These are phyloP conservation scores for Termitomyces sp. DNA, from an alignment of 768 basidiomycete species.

Conservation along the genomic window DNA sequence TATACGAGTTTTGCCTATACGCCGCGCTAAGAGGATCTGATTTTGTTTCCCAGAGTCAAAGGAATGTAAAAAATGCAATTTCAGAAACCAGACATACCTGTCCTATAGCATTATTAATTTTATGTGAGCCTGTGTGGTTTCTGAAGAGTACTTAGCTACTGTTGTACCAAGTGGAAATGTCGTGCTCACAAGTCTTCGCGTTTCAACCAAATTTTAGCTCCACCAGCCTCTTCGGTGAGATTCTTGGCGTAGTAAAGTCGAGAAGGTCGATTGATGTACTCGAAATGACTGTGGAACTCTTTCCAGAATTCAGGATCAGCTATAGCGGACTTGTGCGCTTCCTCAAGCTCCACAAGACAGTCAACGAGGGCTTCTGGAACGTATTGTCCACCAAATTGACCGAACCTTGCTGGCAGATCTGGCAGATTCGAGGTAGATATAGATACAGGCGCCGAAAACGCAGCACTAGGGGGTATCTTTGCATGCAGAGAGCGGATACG, in stretches of 20 bases:
- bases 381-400: slow-evolving; percentile 95
- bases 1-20: slow-evolving; percentile 93
- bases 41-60: not conserved
- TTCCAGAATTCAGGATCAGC: slow-evolving; percentile 89
- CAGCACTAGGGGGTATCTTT: slow-evolving; percentile 19
- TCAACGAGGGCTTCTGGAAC: slow-evolving; percentile 97
- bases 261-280: slow-evolving; percentile 94
- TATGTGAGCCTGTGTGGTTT: slow-evolving; percentile 98
- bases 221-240: slow-evolving; percentile 83
- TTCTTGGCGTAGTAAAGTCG: slow-evolving; percentile 89
- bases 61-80: not conserved
- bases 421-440: slow-evolving; percentile 28
- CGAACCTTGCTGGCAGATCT: slow-evolving; percentile 78
- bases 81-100: slow-evolving; percentile 45
- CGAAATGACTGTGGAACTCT: slow-evolving; percentile 82
- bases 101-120: slow-evolving; percentile 98
- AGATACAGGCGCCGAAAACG: slow-evolving; percentile 20
- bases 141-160: slow-evolving; percentile 28
- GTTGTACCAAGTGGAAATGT: not conserved
- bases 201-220: slow-evolving; percentile 97
- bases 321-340: slow-evolving; percentile 82
- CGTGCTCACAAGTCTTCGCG: slow-evolving; percentile 79
- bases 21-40: slow-evolving; percentile 87
- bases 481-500: slow-evolving; percentile 27
- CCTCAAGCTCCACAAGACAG: slow-evolving; percentile 84